These are phyloP conservation scores for Kalmanozyma brasiliensis DNA, from an alignment of 1,284 basidiomycete species.

Conservation along the genomic window DNA sequence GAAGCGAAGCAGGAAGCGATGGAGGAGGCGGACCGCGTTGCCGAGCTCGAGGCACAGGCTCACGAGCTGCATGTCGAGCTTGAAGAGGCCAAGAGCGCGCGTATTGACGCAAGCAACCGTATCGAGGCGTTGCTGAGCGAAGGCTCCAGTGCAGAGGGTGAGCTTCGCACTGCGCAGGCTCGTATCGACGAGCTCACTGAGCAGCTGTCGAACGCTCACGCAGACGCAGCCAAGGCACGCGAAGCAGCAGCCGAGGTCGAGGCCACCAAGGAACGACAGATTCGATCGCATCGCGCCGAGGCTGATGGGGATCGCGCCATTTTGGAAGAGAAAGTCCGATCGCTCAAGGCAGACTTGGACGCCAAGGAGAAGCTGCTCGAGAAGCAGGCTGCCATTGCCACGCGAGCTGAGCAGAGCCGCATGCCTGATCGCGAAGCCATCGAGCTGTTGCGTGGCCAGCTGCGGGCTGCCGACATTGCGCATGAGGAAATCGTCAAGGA, in stretches of 20 bases:
- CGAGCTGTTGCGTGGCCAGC: constrained; percentile 56
- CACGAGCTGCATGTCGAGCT: constrained; percentile 57
- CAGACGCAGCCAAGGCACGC: constrained; percentile 48
- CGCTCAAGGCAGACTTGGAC: constrained; percentile 47
- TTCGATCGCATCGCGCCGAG: constrained; percentile 58
- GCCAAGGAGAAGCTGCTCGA: constrained; percentile 38
- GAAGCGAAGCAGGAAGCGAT: constrained; percentile 48
- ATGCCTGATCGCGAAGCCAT: constrained; percentile 40
- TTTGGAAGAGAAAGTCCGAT: constrained; percentile 57
- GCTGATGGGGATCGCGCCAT: constrained; percentile 63
- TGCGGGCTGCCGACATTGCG: constrained; percentile 57
- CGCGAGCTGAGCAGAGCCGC: constrained; percentile 30
- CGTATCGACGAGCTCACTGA: constrained; percentile 59
- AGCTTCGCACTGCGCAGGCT: constrained; percentile 54
- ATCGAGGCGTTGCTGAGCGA: constrained; percentile 60
- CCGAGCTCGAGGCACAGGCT: constrained; percentile 55
- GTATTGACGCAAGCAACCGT: constrained; percentile 56
- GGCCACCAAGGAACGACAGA: constrained; percentile 48
- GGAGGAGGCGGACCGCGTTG: constrained; percentile 54
- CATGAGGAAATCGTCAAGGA: constrained; percentile 58
- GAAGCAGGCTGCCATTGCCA: constrained; percentile 23
- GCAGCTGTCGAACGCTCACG: constrained; percentile 51
- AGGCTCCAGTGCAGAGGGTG: constrained; percentile 54
- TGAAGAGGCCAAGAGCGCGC: constrained; percentile 56
- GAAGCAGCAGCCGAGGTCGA: constrained; percentile 56